Percentiles rank a stretch among this genome's conserved stretches.
Conservation (phyloP, 768 basidiomycete species). For the Hebeloma cylindrosporum region DNA sequence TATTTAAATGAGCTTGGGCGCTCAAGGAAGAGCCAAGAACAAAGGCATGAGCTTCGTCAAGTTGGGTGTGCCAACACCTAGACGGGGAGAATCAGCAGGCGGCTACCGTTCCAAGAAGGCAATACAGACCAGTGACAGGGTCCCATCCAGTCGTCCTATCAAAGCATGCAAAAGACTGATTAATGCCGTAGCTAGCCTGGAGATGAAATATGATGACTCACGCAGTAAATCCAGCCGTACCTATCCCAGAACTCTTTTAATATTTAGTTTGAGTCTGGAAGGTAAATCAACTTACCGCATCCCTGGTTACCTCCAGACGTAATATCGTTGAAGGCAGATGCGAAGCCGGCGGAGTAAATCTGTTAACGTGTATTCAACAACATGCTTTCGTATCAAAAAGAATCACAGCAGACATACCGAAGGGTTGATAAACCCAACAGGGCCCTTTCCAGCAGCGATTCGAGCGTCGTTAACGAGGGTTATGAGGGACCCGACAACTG, state of each 20-base stretch:
- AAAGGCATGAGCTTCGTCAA: conserved; percentile 28
- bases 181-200: neutral
- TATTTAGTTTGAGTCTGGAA: too few relatives aligned
- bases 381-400: neutral
- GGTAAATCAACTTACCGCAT: conserved; percentile 11
- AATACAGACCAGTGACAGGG: conserved; percentile 37
- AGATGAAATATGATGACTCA: conserved; percentile 16
- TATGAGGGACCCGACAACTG: conserved; percentile 42
- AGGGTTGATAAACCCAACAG: conserved; percentile 54
- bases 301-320: conserved; percentile 24
- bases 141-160: conserved; percentile 40
- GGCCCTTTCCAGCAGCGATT: conserved; percentile 37
- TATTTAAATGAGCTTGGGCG: neutral
- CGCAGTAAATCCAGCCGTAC: conserved; percentile 35
- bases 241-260: conserved; percentile 11
- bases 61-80: conserved; percentile 41
- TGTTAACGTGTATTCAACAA: neutral
- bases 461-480: conserved; percentile 55
- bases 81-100: neutral
- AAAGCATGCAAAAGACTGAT: neutral
- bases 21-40: conserved; percentile 36
- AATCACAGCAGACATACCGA: conserved; percentile 22
- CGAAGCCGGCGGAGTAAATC: conserved; percentile 19
- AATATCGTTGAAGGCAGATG: conserved; percentile 23
- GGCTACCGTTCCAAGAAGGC: neutral